These are phyloP conservation scores for Claviceps humidiphila DNA, from an alignment of 2,329 filamentous ascomycete genomes.

Conservation along the genomic window DNA sequence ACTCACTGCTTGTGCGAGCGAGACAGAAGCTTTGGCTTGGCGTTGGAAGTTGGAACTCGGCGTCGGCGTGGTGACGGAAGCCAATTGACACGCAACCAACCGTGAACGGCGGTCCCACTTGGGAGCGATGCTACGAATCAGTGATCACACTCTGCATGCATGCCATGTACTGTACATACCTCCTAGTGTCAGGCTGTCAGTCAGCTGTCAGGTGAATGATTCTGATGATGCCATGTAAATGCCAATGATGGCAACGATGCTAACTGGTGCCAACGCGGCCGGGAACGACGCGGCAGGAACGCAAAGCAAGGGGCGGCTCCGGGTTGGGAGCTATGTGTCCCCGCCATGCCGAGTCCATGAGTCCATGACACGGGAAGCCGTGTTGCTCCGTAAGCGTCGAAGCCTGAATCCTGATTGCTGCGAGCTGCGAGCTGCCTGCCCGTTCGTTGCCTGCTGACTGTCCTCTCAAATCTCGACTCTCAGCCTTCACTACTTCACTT, in stretches of 20 bases:
- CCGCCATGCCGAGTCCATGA: not conserved
- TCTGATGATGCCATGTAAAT: too few species aligned
- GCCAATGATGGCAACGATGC: not conserved
- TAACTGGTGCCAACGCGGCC: not conserved
- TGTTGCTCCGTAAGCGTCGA: slow-evolving; percentile 1
- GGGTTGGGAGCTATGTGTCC: not conserved
- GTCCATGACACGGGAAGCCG: not conserved
- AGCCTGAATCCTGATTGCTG: slow-evolving; percentile 1
- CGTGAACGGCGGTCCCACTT: too few species aligned
- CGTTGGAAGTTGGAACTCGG: too few species aligned
- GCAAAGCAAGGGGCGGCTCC: not conserved
- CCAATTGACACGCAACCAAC: too few species aligned
- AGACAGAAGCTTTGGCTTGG: too few species aligned
- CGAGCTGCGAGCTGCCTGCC: not conserved
- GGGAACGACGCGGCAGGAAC: not conserved
- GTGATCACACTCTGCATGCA: too few species aligned
- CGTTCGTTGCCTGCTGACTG: not conserved
- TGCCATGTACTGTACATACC: too few species aligned
- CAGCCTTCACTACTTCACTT: not conserved
- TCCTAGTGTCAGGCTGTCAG: too few species aligned
- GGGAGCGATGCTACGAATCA: too few species aligned
- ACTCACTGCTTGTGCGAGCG: too few species aligned
- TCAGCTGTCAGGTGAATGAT: too few species aligned
- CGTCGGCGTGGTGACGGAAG: too few species aligned
- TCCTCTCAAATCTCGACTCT: not conserved